Evolutionary conservation across 2,329 filamentous ascomycete species (phyloP), one percentile per base, ranked within the genome.

Genomic region (Fusarium phyllophilum): DNA sequence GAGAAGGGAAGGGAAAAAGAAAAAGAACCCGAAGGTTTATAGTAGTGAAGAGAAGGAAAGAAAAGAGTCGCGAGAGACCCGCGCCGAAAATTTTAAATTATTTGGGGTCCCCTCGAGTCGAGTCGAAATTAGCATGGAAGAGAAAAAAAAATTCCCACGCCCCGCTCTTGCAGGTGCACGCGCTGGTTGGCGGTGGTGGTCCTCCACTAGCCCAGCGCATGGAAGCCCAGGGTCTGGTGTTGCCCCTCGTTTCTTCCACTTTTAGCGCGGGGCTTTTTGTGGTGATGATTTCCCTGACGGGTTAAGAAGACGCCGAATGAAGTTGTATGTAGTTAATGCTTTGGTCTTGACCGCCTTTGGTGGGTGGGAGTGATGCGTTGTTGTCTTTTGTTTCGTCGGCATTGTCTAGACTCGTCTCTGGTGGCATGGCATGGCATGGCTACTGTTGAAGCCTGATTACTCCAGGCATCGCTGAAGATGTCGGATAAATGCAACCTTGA

Each of bases 21-120:
- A 55, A 49, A 52, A 55, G 66, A 73, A 69, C 68, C 71, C 72
- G 48, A 62, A 75, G 72, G 72, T 75, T 70, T 73, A 68, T 67
- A 72, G 71, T 49, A 34, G 45, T 75, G 68, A 66, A 72, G 59
- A 60, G 48, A 63, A 57, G 66, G 49, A 57, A 62, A 57, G 49
- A 75, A 59, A 57, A 70, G 44, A 64, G 60, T 66, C 65, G 58
- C 72, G 61, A 70, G 65, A 54, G 69, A 75, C 68, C 72, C 69
- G 66, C 73, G 73, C 70, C 62, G 49, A 77, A 77, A 76, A 60
- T 59, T 77, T 70, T 66, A 70, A 70, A 70, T 70, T 70, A 66
- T 71, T 70, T 61, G 73, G 72, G 67, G 67, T 59, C 58, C 31
- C 42, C 46, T 68, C 66, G 41, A 51, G 64, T 68, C 58, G 58